Evolutionary conservation across 1,284 basidiomycete genomes (phyloP), one percentile per base, ranked within the genome.

Genomic region (Trichosporon sp.): DNA sequence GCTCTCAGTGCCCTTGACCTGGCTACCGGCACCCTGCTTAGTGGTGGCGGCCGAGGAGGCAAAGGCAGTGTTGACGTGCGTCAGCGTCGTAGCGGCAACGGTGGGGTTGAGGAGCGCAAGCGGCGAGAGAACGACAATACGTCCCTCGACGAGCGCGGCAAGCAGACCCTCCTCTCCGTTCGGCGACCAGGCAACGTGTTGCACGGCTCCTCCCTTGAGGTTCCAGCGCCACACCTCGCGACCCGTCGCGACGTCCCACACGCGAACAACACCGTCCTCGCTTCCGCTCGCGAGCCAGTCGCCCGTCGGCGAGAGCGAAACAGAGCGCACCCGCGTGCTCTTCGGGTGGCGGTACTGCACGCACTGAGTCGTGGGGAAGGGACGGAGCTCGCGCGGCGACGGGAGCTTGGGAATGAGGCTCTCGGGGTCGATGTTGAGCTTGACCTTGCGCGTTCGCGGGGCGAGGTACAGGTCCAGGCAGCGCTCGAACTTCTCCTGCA

Each of bases 381-480:
- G 97, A 71, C 91, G 90, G 68, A 99, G 86, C 79, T 94, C 96
- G 79, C 87, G 91, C 16, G 96, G 96, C 75, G 91, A 92, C 0
- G 97, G 97, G n/a, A 99, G 87, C 85, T 98, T 96, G 54, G 97
- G 97, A 67, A 99, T 91, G 32, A 99, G 87, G 71, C 91, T 91
- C 76, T 92, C 90, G 0, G 97, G 94, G 80, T 97, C 93, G 72
- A 96, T 92, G 79, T 93, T 93, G 65, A 98, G 89, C 83, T 92
- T 94, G 75, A 88, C 90, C 71, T 91, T 87, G 76, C 95, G 91
- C 77, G 98, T 90, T 67, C 97, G 89, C 48, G 97, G 97, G 5
- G 97, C 97, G 65, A 99, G 89, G 84, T 99, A 99, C 54, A 99
- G 87, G 84, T 99, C 97, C 46, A 99, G 88, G 83, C 97, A 96